phyloP scores from a whole-genome alignment of 192 early-diverging fungal species.

The Backusella circina region DNA sequence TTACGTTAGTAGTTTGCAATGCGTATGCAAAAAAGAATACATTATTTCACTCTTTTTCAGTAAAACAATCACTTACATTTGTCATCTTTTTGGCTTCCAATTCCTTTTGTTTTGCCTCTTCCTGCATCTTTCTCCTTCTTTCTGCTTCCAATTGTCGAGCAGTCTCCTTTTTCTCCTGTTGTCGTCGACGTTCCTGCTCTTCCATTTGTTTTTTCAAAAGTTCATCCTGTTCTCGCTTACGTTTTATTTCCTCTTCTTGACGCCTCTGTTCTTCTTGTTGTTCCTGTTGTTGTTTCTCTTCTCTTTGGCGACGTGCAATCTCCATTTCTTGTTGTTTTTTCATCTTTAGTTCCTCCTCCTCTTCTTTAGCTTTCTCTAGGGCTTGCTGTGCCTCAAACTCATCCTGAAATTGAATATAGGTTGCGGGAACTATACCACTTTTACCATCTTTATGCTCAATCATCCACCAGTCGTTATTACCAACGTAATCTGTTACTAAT shows the following conservation, averaged over 20 bases:
- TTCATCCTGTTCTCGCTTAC: not conserved
- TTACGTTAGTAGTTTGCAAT: not conserved
- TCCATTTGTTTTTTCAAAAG: constrained; percentile 18
- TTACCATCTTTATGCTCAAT: constrained; percentile 52
- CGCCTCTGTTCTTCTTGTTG: constrained; percentile 7
- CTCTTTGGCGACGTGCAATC: constrained; percentile 11
- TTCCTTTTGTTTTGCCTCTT: constrained; percentile 19
- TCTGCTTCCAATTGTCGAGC: constrained; percentile 14
- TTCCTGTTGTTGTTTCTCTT: constrained; percentile 8
- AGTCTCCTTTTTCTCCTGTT: constrained; percentile 24
- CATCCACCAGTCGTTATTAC: constrained; percentile 90
- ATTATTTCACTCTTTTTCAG: not conserved
- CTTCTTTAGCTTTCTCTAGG: constrained; percentile 14
- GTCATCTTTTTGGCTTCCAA: constrained; percentile 1
- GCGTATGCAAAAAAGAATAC: not conserved
- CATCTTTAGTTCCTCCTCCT: constrained; percentile 32
- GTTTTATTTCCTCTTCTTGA: constrained; percentile 21
- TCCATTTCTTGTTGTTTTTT: constrained; percentile 21
- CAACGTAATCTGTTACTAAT: constrained; percentile 78
- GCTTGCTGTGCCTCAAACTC: constrained; percentile 12
- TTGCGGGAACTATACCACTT: constrained; percentile 81
- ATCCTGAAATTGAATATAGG: constrained; percentile 51
- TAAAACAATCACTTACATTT: not conserved
- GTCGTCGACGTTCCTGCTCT: constrained; percentile 22
- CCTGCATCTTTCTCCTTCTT: constrained; percentile 21